Evolutionary conservation across 805 yeast genomes (phyloP).

Genomic region (Maudiozyma pseudohumilis): DNA sequence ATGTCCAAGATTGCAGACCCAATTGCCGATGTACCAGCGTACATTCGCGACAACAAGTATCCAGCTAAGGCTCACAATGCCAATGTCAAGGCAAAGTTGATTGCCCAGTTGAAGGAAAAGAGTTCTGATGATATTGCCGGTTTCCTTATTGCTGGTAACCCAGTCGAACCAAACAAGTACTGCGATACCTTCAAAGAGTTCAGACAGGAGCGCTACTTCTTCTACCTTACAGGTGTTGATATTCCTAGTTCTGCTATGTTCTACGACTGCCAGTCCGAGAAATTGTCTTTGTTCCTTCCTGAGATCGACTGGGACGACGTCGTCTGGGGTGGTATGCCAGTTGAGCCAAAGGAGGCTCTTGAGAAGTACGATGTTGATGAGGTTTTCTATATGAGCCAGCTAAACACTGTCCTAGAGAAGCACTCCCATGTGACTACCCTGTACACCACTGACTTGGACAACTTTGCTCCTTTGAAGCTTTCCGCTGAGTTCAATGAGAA

Average conservation of each 20-base stretch:
- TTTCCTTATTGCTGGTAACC: constrained; percentile 54
- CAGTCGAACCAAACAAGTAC: constrained; percentile 51
- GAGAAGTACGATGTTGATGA: constrained; percentile 71
- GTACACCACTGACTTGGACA: constrained; percentile 48
- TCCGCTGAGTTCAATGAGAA: not conserved
- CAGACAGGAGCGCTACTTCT: constrained; percentile 88
- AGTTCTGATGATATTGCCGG: constrained; percentile 24
- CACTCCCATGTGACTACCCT: constrained; percentile 21
- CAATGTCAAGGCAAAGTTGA: constrained; percentile 37
- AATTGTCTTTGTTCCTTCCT: constrained; percentile 68
- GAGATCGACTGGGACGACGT: constrained; percentile 79
- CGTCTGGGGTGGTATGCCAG: constrained; percentile 93
- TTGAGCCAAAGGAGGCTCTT: constrained; percentile 54
- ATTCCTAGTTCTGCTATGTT: constrained; percentile 67
- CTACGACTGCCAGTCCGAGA: constrained; percentile 43
- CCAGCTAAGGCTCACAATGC: constrained; percentile 76
- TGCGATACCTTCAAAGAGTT: constrained; percentile 71
- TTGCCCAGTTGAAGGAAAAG: constrained; percentile 13
- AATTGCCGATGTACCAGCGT: constrained; percentile 14
- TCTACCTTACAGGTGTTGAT: constrained; percentile 73
- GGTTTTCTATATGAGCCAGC: constrained; percentile 51
- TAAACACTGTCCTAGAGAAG: constrained; percentile 31
- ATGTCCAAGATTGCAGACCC: constrained; percentile 11
- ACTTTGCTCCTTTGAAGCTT: constrained; percentile 26
- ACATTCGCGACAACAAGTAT: constrained; percentile 38